Evolutionary conservation across 495 filamentous ascomycete species (phyloP), one percentile per base, ranked within the genome.

Genomic region (Aspergillus wentii): DNA sequence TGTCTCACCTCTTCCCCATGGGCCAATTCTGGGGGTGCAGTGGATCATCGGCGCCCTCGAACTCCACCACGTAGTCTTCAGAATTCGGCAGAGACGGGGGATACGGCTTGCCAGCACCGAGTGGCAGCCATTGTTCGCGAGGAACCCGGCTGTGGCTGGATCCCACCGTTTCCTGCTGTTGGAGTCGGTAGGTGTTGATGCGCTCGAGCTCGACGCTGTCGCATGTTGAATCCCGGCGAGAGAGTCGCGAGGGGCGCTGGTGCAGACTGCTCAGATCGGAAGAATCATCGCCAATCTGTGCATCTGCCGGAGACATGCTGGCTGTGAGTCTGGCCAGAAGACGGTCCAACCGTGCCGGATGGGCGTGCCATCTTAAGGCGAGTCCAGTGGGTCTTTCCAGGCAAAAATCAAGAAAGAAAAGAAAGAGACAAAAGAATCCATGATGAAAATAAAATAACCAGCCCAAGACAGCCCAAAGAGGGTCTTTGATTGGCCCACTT

Each of bases 1-100:
- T n/a, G n/a, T n/a, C 53, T 19, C 38, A 68, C 60, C 59, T 56
- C 8, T 28, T 40, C n/a, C 44, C 20, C 1, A 60, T 40, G 3
- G 54, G 44, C 71, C 74, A 78, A 51, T 78, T 80, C 43, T 72
- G 64, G 3, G 75, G 71, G 46, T 80, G 66, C 6, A 53, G 22
- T 0, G 72, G 72, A 46, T 78, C 74, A 26, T 71, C 50, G 1
- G 43, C 34, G 0, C 73, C 74, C 14, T 73, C 63, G 36, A 76
- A 79, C 31, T 76, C 71, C 13, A 78, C 72, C 17, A 74, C 62
- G 35, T 76, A 77, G 19, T 60, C 56, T 18, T 62, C 52, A 0
- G 51, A 25, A 17, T 59, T 45, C 11, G 68, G 68, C 1, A 75
- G 49, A 1, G 53, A 35, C 3, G 59, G 61, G 2, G 72, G 71